phyloP scores from a whole-genome alignment of 345 rosid species.

The Populus davidiana region DNA sequence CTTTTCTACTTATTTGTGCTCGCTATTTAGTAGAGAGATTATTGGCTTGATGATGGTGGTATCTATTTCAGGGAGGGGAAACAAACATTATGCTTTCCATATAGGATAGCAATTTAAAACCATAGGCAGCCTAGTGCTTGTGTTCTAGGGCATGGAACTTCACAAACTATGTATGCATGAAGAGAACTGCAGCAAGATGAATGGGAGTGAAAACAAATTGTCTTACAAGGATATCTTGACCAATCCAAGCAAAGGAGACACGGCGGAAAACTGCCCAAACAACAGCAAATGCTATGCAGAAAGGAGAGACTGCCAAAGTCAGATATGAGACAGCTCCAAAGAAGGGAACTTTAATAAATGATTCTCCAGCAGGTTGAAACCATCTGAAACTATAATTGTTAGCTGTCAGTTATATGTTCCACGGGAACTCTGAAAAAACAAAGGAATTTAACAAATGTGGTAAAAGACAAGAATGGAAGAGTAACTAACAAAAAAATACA shows the following conservation, averaged over 20 bases:
- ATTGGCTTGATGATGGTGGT: not conserved
- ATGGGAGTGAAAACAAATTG: not conserved
- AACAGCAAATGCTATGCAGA: slow-evolving; percentile 88
- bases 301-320: slow-evolving; percentile 82
- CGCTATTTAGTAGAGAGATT: not conserved
- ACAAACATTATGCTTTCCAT: not conserved
- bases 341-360: slow-evolving; percentile 70
- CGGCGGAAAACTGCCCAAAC: slow-evolving; percentile 78
- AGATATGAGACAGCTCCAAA: slow-evolving; percentile 85
- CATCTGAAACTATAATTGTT: slow-evolving; percentile 76
- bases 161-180: not conserved
- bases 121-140: not conserved
- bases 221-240: slow-evolving; percentile 98
- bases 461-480: not conserved
- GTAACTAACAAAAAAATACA: not conserved
- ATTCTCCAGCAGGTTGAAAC: slow-evolving; percentile 72
- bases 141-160: not conserved
- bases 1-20: not conserved
- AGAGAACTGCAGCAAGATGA: not conserved
- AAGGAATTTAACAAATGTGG: not conserved
- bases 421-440: not conserved
- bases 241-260: slow-evolving; percentile 84
- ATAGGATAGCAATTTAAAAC: not conserved
- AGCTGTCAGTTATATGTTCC: slow-evolving; percentile 37
- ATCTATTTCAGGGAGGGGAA: not conserved